Base-by-base conservation (phyloP, 768 basidiomycete genomes). In the Russula sp. region DNA sequence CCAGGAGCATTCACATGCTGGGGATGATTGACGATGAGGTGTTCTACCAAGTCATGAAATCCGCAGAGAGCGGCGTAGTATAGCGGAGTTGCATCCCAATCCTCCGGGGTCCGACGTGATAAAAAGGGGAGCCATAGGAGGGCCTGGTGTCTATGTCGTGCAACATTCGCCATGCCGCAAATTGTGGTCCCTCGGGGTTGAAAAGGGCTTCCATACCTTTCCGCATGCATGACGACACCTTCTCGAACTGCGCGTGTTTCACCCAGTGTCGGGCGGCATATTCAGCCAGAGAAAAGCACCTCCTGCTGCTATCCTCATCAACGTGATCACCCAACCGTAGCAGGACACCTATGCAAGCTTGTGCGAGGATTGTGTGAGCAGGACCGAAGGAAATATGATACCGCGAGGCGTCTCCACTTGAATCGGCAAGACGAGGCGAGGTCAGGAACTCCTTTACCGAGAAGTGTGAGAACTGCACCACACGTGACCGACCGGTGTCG, bases 31-130 rank as follows among this genome's bases (percentile, higher is more conserved):
- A 27, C 35, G 16, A 35, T 18, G 20, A 57, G 57, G 47, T 57
- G 34, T n/a, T 22, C 13, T 3, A 22, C 47, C 14, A 57, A 13
- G 22, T 57, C 57, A 6, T 34, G 45, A 35, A 57, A 57, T 18
- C 44, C 56, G 13, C 56, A 57, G 13, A 48, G 34, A 1, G 57
- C 45, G 13, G 47, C 57, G 6, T 57, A 57, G 14, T 57, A 57
- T 4, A 57, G 35, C 6, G 47, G 20, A n/a, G 45, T 35, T 16
- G 45, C 57, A 4, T 16, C n/a, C 5, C 45, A 8, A 20, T 5
- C 20, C n/a, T 48, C 20, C 11, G 13, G 0, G 2, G 1, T 13
- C 8, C 4, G 11, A 27, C 7, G 4, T 6, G 5, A 20, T 18
- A 22, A 48, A 48, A 48, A 10, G 47, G 6, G 11, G 7, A n/a